Conservation (phyloP, 768 basidiomycete genomes). For the Phylloporus sp. region DNA sequence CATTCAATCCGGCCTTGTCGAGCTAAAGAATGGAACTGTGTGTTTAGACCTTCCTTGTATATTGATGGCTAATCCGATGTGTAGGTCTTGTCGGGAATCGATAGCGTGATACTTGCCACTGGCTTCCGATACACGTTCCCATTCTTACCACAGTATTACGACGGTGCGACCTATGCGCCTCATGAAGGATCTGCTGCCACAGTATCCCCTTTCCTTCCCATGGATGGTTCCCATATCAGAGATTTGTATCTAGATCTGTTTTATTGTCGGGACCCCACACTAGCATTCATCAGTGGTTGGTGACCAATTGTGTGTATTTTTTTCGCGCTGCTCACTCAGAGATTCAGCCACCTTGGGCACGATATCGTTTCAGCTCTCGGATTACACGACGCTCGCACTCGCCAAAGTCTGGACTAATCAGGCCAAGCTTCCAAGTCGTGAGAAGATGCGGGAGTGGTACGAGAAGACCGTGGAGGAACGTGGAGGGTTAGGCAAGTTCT, state of each 20-base stretch:
- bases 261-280: conserved; percentile 11
- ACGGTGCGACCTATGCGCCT: background rate
- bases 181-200: background rate
- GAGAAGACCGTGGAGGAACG: conserved; percentile 4
- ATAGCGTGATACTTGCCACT: conserved; percentile 13
- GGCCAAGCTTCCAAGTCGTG: conserved; percentile 7
- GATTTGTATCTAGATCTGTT: conserved; percentile 13
- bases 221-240: conserved; percentile 6
- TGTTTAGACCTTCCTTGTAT: background rate
- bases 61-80: too few relatives aligned
- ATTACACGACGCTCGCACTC: conserved; percentile 5
- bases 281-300: conserved; percentile 9
- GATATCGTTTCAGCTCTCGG: background rate
- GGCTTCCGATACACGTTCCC: conserved; percentile 13
- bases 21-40: conserved; percentile 16
- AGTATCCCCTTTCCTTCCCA: conserved; percentile 8
- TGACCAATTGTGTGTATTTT: background rate
- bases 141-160: conserved; percentile 17
- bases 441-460: conserved; percentile 1
- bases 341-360: background rate
- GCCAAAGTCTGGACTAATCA: conserved; percentile 15
- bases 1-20: conserved; percentile 12
- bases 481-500: conserved; percentile 12
- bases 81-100: conserved; percentile 9
- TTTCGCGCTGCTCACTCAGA: background rate